Percentiles rank a stretch among this genome's conserved stretches.
phyloP scores from a whole-genome alignment of 805 yeast species.

The Candida peoriensis region DNA sequence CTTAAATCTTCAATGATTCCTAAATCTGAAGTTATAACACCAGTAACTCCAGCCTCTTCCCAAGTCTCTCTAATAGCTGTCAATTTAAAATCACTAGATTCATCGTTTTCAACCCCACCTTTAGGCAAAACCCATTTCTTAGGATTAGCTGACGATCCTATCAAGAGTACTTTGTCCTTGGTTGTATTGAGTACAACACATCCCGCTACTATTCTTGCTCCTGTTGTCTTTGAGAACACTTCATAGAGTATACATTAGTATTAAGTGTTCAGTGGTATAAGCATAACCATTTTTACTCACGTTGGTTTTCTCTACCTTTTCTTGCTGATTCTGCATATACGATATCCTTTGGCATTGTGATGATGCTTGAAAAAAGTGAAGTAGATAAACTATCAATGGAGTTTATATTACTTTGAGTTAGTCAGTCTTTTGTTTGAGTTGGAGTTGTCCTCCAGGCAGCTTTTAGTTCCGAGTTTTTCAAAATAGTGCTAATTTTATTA shows the following conservation, averaged over 20 bases:
- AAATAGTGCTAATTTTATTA: too few species aligned
- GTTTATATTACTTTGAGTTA: too few species aligned
- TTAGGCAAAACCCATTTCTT: slow-evolving; percentile 88
- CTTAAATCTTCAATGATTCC: slow-evolving; percentile 65
- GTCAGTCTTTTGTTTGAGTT: too few species aligned
- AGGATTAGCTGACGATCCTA: slow-evolving; percentile 65
- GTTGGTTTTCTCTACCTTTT: slow-evolving; percentile 24
- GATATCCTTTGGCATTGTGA: background rate
- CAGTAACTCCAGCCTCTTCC: slow-evolving; percentile 95
- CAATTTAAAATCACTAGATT: slow-evolving; percentile 29
- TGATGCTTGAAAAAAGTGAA: too few species aligned
- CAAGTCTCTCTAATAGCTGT: slow-evolving; percentile 86
- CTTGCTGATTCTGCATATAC: slow-evolving; percentile 12
- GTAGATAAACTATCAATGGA: too few species aligned
- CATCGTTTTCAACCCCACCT: slow-evolving; percentile 93
- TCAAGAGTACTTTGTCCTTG: slow-evolving; percentile 64
- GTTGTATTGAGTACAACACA: slow-evolving; percentile 65
- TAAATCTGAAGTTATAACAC: slow-evolving; percentile 48
- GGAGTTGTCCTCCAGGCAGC: too few species aligned
- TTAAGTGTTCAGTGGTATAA: too few species aligned
- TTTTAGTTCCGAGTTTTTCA: too few species aligned
- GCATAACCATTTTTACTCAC: slow-evolving; percentile 12
- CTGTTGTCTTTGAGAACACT: slow-evolving; percentile 49
- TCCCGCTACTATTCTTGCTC: slow-evolving; percentile 91
- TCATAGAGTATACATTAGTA: too few species aligned